Percentiles rank a stretch among this genome's conserved stretches.
Evolutionary conservation across 176 grass and related monocot species (phyloP).

Genomic region (Raddia distichophylla): DNA sequence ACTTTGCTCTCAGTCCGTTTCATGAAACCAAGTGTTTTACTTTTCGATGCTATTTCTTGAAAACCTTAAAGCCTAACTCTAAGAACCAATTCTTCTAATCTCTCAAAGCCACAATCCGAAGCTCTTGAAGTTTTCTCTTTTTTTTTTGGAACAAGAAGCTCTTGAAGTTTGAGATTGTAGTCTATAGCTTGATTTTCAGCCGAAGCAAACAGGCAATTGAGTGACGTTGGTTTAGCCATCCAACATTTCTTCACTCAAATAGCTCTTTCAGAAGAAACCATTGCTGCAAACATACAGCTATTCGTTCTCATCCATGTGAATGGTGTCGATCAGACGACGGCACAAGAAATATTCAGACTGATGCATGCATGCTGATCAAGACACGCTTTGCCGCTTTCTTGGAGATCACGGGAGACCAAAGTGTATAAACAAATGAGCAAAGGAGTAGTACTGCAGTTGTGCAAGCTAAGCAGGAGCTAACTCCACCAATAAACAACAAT

Average conservation of each 20-base stretch:
- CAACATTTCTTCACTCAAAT: background rate
- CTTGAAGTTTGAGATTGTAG: no score
- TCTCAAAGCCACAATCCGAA: no score
- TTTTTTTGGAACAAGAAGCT: no score
- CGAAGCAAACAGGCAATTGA: no score
- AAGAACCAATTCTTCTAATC: no score
- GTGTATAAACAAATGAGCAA: slow-evolving; percentile 31
- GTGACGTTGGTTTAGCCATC: no score
- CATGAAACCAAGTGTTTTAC: no score
- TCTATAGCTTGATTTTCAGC: no score
- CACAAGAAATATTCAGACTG: background rate
- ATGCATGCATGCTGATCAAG: background rate
- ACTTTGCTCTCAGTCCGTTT: no score
- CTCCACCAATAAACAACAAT: background rate
- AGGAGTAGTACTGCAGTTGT: background rate
- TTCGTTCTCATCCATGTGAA: background rate
- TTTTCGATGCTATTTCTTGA: no score
- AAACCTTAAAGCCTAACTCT: no score
- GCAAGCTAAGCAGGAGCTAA: slow-evolving; percentile 1
- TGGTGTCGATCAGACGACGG: background rate
- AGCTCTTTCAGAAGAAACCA: background rate
- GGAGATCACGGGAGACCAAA: slow-evolving; percentile 25
- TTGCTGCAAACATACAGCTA: background rate
- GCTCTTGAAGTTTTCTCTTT: no score
- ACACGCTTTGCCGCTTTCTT: slow-evolving; percentile 22